Conservation (phyloP, 2,329 filamentous ascomycete species). For the Rutstroemia sp. region DNA sequence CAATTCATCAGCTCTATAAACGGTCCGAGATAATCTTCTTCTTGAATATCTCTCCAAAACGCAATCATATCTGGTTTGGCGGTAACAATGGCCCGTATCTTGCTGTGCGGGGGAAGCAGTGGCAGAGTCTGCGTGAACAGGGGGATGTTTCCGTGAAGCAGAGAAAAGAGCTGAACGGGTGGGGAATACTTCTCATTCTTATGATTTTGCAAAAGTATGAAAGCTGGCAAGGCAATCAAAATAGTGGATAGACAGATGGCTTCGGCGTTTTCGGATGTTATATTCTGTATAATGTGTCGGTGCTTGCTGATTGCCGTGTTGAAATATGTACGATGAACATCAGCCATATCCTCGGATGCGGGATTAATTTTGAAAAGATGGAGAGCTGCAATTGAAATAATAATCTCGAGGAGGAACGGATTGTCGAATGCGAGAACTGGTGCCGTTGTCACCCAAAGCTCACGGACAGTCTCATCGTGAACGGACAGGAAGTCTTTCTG, state of each 20-base stretch:
- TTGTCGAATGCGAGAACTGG: background rate
- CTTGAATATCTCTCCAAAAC: background rate
- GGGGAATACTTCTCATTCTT: background rate
- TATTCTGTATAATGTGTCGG: background rate
- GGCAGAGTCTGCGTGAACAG: background rate
- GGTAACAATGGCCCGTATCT: background rate
- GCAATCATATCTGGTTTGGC: background rate
- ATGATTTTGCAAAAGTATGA: background rate
- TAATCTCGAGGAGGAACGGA: background rate
- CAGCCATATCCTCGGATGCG: background rate
- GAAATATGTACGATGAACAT: background rate
- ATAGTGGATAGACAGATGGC: background rate
- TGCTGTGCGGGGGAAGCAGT: background rate
- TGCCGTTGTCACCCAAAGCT: background rate
- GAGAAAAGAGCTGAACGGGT: background rate
- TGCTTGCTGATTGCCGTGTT: background rate
- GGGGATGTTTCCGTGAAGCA: background rate
- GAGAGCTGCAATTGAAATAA: background rate
- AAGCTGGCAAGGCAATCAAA: background rate
- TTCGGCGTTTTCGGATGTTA: background rate
- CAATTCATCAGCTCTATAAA: background rate
- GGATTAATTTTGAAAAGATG: background rate
- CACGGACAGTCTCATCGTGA: background rate
- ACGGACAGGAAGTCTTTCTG: background rate
- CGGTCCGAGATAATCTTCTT: background rate